These are phyloP conservation scores for Lactarius vividus DNA, from an alignment of 768 basidiomycete species.

Conservation along the genomic window DNA sequence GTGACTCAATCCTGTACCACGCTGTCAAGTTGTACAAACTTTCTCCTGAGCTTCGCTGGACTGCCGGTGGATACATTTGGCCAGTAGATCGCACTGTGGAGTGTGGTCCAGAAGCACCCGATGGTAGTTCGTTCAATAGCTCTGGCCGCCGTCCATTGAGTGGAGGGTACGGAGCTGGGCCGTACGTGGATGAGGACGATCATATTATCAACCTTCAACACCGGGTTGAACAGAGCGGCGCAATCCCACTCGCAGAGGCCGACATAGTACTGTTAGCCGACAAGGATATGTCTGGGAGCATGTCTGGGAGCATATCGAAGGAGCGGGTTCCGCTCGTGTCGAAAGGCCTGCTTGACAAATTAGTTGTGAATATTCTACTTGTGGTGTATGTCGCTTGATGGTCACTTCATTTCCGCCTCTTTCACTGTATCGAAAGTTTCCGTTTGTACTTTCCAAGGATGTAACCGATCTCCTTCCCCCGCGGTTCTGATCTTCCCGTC, in stretches of 20 bases:
- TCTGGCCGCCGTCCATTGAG: constrained; percentile 41
- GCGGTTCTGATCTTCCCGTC: neutral
- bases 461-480: neutral
- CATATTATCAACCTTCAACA: constrained; percentile 41
- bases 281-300: constrained; percentile 40
- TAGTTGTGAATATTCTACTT: constrained; percentile 72
- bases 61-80: constrained; percentile 83
- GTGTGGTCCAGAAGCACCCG: constrained; percentile 45
- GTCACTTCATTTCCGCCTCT: neutral
- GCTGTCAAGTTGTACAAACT: constrained; percentile 77
- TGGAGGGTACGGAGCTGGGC: constrained; percentile 43
- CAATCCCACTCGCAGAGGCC: constrained; percentile 58
- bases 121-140: constrained; percentile 33
- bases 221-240: constrained; percentile 67
- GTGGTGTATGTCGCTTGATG: constrained; percentile 64
- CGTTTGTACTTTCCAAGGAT: constrained; percentile 4
- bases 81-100: constrained; percentile 69
- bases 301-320: constrained; percentile 50
- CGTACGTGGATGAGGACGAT: constrained; percentile 38
- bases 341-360: constrained; percentile 62
- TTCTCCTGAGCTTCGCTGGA: constrained; percentile 71
- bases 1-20: constrained; percentile 72
- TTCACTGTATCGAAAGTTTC: neutral
- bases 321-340: constrained; percentile 69
- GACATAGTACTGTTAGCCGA: constrained; percentile 63